phyloP scores from a whole-genome alignment of 106 monocot species.

The Xerophyta viscosa region DNA sequence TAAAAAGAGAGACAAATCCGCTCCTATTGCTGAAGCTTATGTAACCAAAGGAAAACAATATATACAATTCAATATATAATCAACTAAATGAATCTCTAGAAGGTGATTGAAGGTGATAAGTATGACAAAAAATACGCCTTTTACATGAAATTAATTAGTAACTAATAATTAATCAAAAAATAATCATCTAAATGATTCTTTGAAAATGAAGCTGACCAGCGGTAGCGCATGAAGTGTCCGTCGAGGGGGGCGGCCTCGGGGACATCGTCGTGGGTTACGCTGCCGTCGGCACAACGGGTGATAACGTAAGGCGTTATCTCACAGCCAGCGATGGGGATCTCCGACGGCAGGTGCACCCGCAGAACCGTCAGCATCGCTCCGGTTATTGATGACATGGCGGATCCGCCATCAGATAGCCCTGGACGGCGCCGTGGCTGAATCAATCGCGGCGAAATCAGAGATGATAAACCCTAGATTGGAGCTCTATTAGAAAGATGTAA shows the following conservation, averaged over 20 bases:
- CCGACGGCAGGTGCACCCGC: slow-evolving; percentile 61
- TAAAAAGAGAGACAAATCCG: too few species aligned
- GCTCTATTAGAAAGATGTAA: too few species aligned
- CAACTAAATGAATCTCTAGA: too few species aligned
- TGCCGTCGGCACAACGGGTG: slow-evolving; percentile 31
- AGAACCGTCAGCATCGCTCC: slow-evolving; percentile 69
- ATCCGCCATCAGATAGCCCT: slow-evolving; percentile 32
- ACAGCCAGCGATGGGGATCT: slow-evolving; percentile 73
- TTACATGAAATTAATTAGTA: too few species aligned
- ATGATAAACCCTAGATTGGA: background rate
- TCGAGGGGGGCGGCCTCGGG: slow-evolving; percentile 38
- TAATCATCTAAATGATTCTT: too few species aligned
- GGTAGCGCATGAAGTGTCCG: slow-evolving; percentile 57
- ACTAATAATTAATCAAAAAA: too few species aligned
- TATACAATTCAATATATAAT: too few species aligned
- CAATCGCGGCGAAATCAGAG: background rate
- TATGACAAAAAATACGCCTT: too few species aligned
- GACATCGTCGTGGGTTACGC: slow-evolving; percentile 38
- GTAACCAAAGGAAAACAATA: too few species aligned
- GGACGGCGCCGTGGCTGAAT: slow-evolving; percentile 21
- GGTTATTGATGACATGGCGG: background rate
- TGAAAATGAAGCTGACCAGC: slow-evolving; percentile 39
- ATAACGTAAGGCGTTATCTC: slow-evolving; percentile 80
- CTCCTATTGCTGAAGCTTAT: too few species aligned
- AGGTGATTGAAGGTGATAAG: too few species aligned